Base-by-base conservation (phyloP, 495 filamentous ascomycete genomes). In the Talaromyces ruber region DNA sequence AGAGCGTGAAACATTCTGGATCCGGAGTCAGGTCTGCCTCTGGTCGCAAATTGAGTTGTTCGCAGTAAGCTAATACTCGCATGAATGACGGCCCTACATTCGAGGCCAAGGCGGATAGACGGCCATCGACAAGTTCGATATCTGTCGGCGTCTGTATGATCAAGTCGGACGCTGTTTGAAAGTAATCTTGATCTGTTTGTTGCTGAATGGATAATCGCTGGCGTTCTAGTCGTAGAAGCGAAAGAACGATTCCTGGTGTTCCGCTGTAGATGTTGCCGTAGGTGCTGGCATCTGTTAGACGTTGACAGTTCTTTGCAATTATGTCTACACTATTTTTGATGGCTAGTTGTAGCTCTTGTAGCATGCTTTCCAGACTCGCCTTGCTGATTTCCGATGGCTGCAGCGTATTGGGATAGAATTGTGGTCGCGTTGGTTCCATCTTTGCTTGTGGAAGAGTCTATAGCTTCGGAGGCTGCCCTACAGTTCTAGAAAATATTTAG, bases 171-270 rank as follows among this genome's bases (percentile, higher is more conserved):
- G 73, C 75, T 37, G 69, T 47, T 18, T 65, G 55, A 22, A 62
- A 68, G 59, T 73, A 78, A 39, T 72, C 64, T 5, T 61, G 62
- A 6, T 65, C 67, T 1, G 30, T 14, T 6, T 2, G 14, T 16
- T 57, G 54, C 6, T 22, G 55, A 21, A 76, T 39, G 1, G 68
- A 65, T 1, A 67, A 37, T 1, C 64, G 67, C 60, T 78, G 75
- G 43, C 68, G 74, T 9, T 68, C 71, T 26, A 78, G 70, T 16
- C 75, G 74, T 9, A 78, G 65, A 30, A 76, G 73, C 34, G 72
- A 64, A 50, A 78, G 67, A 30, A 70, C 68, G 30, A 78, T 63
- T 7, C 75, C 75, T 78, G 58, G 18, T 25, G 43, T 68, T 37
- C 64, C 66, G 6, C 63, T 64, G 28, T 72, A 76, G 50, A 74